Evolutionary conservation across 371 early-diverging fungal genomes (phyloP), one percentile per base, ranked within the genome.

Genomic region (Circinella minor): DNA sequence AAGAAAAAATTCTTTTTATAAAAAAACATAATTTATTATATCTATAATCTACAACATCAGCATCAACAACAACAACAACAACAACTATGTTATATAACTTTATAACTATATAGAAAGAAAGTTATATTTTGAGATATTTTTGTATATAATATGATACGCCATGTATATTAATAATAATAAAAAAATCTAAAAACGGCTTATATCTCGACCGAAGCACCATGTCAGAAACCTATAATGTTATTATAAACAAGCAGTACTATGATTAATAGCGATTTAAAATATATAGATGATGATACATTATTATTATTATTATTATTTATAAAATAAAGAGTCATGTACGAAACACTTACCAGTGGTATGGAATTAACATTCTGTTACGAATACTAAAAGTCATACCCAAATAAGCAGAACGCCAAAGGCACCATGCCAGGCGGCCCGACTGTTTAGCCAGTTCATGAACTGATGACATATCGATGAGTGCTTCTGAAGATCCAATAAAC

Each of bases 401-500:
- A 76, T 95, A 95, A 14, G 91, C 88, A 36, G 89, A 89, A 65
- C 95, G 77, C 95, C 95, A 95, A 66, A 94, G 85, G 62, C 86
- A 69, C 93, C 88, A 93, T 14, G 90, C 92, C 65, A 88, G 66
- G 51, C 64, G 80, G 34, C 86, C 89, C 13, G 77, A 81, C 66
- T 81, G 86, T 69, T 75, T 84, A 18, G 81, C 82, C 13, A 76
- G 76, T 55, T 75, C 34, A 60, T 75, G 74, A 37, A 80, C 77
- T 11, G 75, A 70, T 43, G 85, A 79, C 83, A 88, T 80, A 67
- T 86, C 87, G 15, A 85, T 85, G 0, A 89, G 80, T 13, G 89
- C 89, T 63, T 84, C 76, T 81, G 82, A 83, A 37, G 77, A 76
- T 17, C 89, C 89, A 65, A 88, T 84, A 59, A 86, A 88, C 20